Evolutionary conservation across 495 filamentous ascomycete species (phyloP).

Genomic region (Xylaria curta): DNA sequence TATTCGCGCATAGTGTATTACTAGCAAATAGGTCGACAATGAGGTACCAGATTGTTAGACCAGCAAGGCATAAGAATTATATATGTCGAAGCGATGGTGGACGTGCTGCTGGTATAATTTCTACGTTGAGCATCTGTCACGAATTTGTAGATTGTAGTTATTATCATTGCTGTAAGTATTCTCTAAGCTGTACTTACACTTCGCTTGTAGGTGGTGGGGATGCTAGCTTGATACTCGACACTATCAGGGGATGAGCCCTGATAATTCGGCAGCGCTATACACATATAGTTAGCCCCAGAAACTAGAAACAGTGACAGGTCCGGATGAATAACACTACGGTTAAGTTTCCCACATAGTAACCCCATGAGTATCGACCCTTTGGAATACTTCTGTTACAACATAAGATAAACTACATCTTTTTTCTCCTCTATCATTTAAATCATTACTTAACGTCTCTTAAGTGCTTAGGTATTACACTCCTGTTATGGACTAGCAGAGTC

Average conservation of each 20-base stretch:
- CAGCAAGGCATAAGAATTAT: neutral
- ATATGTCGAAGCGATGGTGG: neutral
- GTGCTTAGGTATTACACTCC: too few species aligned
- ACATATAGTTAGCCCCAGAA: neutral
- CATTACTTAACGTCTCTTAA: neutral
- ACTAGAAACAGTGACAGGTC: slow-evolving; percentile 22
- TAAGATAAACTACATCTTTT: neutral
- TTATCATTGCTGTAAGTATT: neutral
- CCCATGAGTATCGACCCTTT: neutral
- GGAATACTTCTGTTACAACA: neutral
- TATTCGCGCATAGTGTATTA: neutral
- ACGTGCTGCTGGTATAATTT: neutral
- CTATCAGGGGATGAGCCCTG: neutral
- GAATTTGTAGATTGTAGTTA: neutral
- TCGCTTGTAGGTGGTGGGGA: slow-evolving; percentile 10
- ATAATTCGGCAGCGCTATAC: slow-evolving; percentile 14
- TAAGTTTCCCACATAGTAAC: too few species aligned
- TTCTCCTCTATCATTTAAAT: neutral
- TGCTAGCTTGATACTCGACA: neutral
- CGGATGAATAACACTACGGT: neutral
- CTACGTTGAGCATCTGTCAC: too few species aligned
- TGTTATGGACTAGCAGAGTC: neutral
- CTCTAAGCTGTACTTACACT: neutral
- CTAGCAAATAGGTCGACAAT: neutral
- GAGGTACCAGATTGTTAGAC: neutral